Percentiles rank a stretch among this genome's conserved stretches.
Conservation (phyloP, 768 basidiomycete genomes). For the Trametes gibbosa region DNA sequence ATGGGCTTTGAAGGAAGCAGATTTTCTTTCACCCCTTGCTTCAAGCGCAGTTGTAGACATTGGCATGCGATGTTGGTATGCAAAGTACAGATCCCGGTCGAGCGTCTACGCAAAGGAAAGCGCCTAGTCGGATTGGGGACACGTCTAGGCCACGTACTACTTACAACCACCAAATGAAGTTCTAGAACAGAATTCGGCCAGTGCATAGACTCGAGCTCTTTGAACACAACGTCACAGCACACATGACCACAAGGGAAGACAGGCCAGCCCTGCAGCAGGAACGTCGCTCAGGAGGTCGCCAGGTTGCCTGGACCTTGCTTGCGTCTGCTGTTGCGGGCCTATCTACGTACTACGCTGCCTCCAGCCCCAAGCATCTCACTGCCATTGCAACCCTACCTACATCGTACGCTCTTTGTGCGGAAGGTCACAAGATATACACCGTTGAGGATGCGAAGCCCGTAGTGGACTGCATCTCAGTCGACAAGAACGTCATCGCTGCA, state of each 20-base stretch:
- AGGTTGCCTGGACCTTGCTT: slow-evolving; percentile 16
- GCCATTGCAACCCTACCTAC: slow-evolving; percentile 17
- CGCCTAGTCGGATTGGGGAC: no score
- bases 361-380: background rate
- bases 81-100: no score
- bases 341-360: slow-evolving; percentile 12
- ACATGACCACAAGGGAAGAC: background rate
- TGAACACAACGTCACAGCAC: background rate
- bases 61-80: no score
- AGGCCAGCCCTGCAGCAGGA: background rate
- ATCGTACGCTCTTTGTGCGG: slow-evolving; percentile 60
- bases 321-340: slow-evolving; percentile 18
- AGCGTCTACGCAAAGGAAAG: no score
- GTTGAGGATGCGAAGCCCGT: slow-evolving; percentile 52
- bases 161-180: background rate
- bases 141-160: background rate
- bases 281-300: background rate
- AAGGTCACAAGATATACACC: slow-evolving; percentile 57
- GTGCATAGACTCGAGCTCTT: background rate
- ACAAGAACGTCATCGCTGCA: slow-evolving; percentile 43
- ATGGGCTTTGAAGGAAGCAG: no score
- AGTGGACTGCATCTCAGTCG: slow-evolving; percentile 63
- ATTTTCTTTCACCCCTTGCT: no score
- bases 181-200: background rate
- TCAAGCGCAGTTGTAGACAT: no score